Evolutionary conservation across 164 flowering plant genomes (phyloP).

Genomic region (Kingdonia uniflora): DNA sequence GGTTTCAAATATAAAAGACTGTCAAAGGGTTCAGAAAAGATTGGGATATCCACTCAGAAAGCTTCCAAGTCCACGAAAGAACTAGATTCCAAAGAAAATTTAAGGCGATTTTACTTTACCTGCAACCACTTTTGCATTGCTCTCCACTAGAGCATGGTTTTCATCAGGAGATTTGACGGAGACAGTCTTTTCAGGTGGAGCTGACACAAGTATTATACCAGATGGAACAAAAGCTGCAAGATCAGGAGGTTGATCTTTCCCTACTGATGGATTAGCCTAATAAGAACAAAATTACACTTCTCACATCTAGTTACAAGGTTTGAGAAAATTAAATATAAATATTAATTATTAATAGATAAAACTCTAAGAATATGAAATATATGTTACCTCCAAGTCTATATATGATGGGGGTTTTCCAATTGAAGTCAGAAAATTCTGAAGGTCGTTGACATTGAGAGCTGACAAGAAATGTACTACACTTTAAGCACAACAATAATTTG

Average conservation of each 20-base stretch:
- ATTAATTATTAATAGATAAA: too few species aligned
- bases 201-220: conserved; percentile 27
- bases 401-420: conserved; percentile 73
- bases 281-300: conserved; percentile 13
- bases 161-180: conserved; percentile 20
- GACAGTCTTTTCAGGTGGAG: conserved; percentile 21
- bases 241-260: conserved; percentile 97
- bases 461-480: conserved; percentile 8
- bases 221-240: conserved; percentile 78
- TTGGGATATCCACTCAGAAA: too few species aligned
- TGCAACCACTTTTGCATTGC: conserved; percentile 19
- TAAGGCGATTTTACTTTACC: conserved; percentile 26
- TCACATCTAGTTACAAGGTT: conserved; percentile 4
- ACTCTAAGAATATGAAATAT: neutral
- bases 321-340: neutral
- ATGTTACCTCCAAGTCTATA: conserved; percentile 77
- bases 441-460: conserved; percentile 59
- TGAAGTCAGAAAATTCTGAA: conserved; percentile 79
- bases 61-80: too few species aligned
- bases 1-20: too few species aligned
- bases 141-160: conserved; percentile 18
- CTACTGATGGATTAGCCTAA: conserved; percentile 83
- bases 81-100: too few species aligned
- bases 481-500: neutral
- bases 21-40: too few species aligned